Evolutionary conservation across 306 rosid genomes (phyloP), one percentile per base, ranked within the genome.

Genomic region (Glycine tomentella): DNA sequence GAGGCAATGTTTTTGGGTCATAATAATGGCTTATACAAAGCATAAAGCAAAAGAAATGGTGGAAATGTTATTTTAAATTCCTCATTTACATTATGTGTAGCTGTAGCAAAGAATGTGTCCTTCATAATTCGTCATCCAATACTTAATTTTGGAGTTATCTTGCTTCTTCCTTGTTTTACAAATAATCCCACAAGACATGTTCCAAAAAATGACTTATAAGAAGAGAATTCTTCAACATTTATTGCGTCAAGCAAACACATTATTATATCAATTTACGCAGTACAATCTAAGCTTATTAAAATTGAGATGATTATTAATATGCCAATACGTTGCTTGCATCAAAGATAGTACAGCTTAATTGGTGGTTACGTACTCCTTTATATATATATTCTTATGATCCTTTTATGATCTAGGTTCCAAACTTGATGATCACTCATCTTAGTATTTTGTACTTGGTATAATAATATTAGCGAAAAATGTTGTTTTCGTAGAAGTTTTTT

Each of bases 281-380:
- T 72, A 48, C 46, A 40, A 81, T 73, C 12, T 33, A 25, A 42
- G 25, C 33, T 49, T 81, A 81, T 31, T 25, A 15, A 66, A 80
- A 65, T 55, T 55, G 45, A 36, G 10, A 31, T 64, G 67, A 64
- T 81, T 71, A 46, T 81, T 71, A 34, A 61, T 48, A 59, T 80
- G 38, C 38, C 66, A 52, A 81, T 81, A 31, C n/a, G 40, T 81
- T 74, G 62, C 80, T 81, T 74, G 13, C 69, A 81, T 81, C 75
- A 12, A 69, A 81, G 33, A 73, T 14, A 4, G 40, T 56, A 31
- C 50, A 45, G 70, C 84, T 81, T 81, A 67, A 64, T 81, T 81
- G 58, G 49, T 74, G 84, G 76, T 81, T 34, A 81, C 75, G 80
- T 55, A 74, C 74, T 44, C 20, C 1, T 53, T 73, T 65, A 50